Percentiles rank a stretch among this genome's conserved stretches.
These are phyloP conservation scores for Styphnolobium japonicum DNA, from an alignment of 306 rosid genomes.

Conservation along the genomic window DNA sequence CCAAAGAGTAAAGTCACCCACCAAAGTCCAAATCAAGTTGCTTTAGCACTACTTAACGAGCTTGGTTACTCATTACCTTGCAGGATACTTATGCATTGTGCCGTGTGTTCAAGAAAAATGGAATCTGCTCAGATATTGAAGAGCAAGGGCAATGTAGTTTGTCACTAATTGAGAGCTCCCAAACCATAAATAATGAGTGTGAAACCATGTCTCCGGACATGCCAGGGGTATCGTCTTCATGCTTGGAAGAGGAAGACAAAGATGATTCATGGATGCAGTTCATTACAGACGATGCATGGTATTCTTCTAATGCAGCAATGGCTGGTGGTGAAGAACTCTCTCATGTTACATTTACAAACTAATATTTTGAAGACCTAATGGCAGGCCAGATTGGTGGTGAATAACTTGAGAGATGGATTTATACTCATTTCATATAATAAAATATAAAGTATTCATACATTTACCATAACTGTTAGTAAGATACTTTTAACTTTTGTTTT, in stretches of 20 bases:
- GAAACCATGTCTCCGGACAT: constrained; percentile 84
- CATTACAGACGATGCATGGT: constrained; percentile 91
- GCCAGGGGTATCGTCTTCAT: constrained; percentile 66
- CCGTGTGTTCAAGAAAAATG: constrained; percentile 97
- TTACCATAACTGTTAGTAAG: constrained; percentile 35
- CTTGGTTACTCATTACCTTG: constrained; percentile 31
- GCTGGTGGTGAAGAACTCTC: constrained; percentile 57
- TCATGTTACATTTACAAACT: constrained; percentile 69
- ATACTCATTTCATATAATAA: constrained; percentile 12
- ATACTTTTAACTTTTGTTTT: constrained; percentile 23
- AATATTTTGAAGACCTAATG: constrained; percentile 27
- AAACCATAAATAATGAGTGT: constrained; percentile 55
- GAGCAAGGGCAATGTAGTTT: constrained; percentile 70
- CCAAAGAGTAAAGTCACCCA: neutral
- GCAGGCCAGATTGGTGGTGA: constrained; percentile 52
- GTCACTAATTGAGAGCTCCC: constrained; percentile 53
- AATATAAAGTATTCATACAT: constrained; percentile 21
- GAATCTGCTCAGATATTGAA: constrained; percentile 82
- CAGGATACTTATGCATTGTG: constrained; percentile 97
- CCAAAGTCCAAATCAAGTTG: constrained; percentile 13
- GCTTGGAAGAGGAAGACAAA: constrained; percentile 78
- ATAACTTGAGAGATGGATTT: constrained; percentile 47
- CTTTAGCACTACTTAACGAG: constrained; percentile 6
- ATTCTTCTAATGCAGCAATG: constrained; percentile 56
- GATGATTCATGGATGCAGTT: constrained; percentile 99